Base-by-base conservation (phyloP, 805 yeast genomes). In the Phaffomyces opuntiae region DNA sequence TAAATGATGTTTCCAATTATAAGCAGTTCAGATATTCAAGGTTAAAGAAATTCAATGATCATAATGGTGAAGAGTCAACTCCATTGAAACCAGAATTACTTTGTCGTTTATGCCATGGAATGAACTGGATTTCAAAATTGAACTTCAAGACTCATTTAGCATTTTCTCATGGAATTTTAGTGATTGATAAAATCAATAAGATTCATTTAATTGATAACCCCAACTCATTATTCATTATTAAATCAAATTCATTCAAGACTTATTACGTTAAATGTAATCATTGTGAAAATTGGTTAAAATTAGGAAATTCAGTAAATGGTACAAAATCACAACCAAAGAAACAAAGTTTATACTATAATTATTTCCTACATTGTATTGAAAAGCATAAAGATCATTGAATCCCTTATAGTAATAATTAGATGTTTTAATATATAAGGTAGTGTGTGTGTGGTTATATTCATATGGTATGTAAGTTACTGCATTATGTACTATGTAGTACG, bases 71-170 rank as follows among this genome's bases (percentile, higher is more conserved):
- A 24, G 36, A 33, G 3, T n/a, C 26, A 7, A 33, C 37, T 16
- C 42, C 44, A 14, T 16, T 12, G 17, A 19, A 40, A 38, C 32
- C 40, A 24, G 54, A 57, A 21, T 45, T 51, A 21, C 39, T 59
- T 33, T 59, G 63, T 45, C 55, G 60, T 7, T 46, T 57, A n/a
- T 59, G 63, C 39, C 49, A 56, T 21, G 63, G 63, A 3, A 42
- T 47, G 25, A 53, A 57, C 37, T 57, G 63, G 63, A 31, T 57
- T 7, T 29, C 38, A 4, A 56, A 49, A 38, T 1, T 6, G 4
- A 32, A 48, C 3, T 52, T 48, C 36, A 37, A 44, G 4, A 44
- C 48, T 4, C 63, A 59, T 48, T 42, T 57, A 34, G 51, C 55
- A 14, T 44, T 57, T 17, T 51, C 58, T 1, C 63, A 59, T 49